Conservation (phyloP, 139 green algal genomes). For the Marvania coccoides region DNA sequence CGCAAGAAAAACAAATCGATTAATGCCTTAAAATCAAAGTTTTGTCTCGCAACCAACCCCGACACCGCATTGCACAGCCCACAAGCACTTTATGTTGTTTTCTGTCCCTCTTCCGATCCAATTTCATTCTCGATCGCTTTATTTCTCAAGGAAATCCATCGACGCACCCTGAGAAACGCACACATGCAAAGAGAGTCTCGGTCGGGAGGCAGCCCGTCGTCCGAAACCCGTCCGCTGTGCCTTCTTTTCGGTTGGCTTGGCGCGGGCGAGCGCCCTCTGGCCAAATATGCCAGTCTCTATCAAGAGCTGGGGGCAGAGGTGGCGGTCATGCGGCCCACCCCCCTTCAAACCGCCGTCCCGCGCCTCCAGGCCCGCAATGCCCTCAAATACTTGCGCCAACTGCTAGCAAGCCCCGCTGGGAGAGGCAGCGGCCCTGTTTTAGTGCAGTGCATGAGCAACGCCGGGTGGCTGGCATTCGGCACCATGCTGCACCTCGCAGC, state of each 20-base stretch:
- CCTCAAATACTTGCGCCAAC: not conserved
- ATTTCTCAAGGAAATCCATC: too few relatives aligned
- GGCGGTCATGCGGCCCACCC: not conserved
- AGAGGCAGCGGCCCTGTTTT: not conserved
- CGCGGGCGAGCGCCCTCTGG: not conserved
- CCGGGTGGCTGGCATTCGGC: constrained; percentile 35
- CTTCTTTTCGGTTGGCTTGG: constrained; percentile 6
- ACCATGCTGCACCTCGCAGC: constrained; percentile 32
- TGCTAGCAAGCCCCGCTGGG: not conserved
- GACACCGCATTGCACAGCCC: too few relatives aligned
- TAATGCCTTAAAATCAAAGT: too few relatives aligned
- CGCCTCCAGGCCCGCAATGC: not conserved
- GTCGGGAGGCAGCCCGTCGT: too few relatives aligned
- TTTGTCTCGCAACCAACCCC: too few relatives aligned
- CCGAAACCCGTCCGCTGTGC: too few relatives aligned
- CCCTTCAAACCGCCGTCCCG: constrained; percentile 9
- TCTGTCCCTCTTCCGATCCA: too few relatives aligned
- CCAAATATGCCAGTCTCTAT: constrained; percentile 2
- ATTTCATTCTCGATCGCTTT: too few relatives aligned
- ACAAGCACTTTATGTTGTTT: too few relatives aligned
- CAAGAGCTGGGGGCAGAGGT: constrained; percentile 6
- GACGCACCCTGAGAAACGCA: too few relatives aligned
- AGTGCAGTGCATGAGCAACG: constrained; percentile 30
- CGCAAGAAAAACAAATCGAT: too few relatives aligned
- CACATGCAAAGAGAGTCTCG: too few relatives aligned